These are phyloP conservation scores for Cercospora sp. DNA, from an alignment of 2,329 filamentous ascomycete species.

Conservation along the genomic window DNA sequence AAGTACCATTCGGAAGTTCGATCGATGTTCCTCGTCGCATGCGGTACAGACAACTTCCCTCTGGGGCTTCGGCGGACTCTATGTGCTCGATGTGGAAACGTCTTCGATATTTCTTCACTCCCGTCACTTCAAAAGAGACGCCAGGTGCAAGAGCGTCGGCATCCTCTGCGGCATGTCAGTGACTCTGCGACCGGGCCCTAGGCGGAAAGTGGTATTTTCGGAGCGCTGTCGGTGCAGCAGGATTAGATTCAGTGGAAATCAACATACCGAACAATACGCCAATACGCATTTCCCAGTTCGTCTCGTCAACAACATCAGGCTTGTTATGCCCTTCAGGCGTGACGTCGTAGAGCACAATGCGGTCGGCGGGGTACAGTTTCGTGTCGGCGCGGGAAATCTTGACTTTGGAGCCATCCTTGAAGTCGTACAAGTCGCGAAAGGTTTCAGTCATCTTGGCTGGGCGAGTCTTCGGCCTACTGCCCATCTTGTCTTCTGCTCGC, in stretches of 20 bases:
- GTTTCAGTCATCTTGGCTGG: constrained; percentile 71
- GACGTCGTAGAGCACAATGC: constrained; percentile 62
- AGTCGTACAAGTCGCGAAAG: constrained; percentile 69
- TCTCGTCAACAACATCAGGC: constrained; percentile 34
- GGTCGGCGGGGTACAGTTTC: constrained; percentile 55
- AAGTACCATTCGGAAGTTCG: background rate
- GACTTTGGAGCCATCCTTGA: constrained; percentile 71
- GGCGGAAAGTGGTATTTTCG: too few relatives aligned
- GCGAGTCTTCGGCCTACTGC: constrained; percentile 62
- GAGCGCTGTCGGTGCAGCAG: too few relatives aligned
- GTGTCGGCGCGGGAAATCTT: constrained; percentile 57
- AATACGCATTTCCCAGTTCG: constrained; percentile 37
- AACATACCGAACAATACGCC: constrained; percentile 13
- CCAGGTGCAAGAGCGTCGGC: constrained; percentile 67
- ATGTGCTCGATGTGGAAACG: constrained; percentile 64
- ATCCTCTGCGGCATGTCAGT: constrained; percentile 2
- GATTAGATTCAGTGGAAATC: background rate
- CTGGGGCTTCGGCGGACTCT: constrained; percentile 32
- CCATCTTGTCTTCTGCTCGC: constrained; percentile 53
- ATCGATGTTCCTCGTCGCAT: background rate
- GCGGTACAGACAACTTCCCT: constrained; percentile 20
- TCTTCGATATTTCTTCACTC: constrained; percentile 56
- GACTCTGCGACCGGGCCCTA: too few relatives aligned
- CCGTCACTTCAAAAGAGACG: constrained; percentile 66
- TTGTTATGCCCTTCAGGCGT: constrained; percentile 40